Conservation (phyloP, 2,329 filamentous ascomycete species). For the Coleophoma cylindrospora region DNA sequence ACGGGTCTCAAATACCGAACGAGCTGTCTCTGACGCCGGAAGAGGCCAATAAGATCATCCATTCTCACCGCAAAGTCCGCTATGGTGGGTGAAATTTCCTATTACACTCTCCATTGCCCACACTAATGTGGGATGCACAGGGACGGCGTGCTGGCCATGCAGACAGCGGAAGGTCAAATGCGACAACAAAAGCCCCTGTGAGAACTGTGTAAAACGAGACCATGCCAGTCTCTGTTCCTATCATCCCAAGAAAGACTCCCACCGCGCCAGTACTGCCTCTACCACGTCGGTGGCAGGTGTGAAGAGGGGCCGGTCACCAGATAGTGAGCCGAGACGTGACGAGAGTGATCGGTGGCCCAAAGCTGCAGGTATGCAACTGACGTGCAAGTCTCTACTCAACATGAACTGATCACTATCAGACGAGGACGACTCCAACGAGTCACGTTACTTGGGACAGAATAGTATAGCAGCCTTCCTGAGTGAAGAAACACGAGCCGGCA, state of each 20-base stretch:
- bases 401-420: conserved; percentile 22
- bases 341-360: conserved; percentile 25
- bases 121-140: conserved; percentile 8
- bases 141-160: conserved; percentile 54
- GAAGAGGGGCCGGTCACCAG: conserved; percentile 22
- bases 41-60: conserved; percentile 63
- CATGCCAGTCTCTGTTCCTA: conserved; percentile 62
- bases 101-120: background rate
- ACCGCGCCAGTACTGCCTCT: conserved; percentile 19
- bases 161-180: conserved; percentile 65
- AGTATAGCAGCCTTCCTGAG: conserved; percentile 62
- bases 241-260: conserved; percentile 48
- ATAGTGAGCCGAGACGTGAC: conserved; percentile 20
- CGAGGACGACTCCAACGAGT: conserved; percentile 49
- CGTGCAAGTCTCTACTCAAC: too few species aligned
- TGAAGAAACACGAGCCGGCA: conserved; percentile 47
- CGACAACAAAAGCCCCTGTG: conserved; percentile 63
- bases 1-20: conserved; percentile 3
- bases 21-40: conserved; percentile 34
- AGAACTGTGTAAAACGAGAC: conserved; percentile 63
- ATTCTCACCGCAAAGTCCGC: conserved; percentile 63
- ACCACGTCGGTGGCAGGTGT: conserved; percentile 13
- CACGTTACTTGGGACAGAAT: conserved; percentile 62
- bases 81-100: conserved; percentile 47
- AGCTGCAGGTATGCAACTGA: conserved; percentile 20